Base-by-base conservation (phyloP, 2,329 filamentous ascomycete species). In the Colletotrichum sp. region DNA sequence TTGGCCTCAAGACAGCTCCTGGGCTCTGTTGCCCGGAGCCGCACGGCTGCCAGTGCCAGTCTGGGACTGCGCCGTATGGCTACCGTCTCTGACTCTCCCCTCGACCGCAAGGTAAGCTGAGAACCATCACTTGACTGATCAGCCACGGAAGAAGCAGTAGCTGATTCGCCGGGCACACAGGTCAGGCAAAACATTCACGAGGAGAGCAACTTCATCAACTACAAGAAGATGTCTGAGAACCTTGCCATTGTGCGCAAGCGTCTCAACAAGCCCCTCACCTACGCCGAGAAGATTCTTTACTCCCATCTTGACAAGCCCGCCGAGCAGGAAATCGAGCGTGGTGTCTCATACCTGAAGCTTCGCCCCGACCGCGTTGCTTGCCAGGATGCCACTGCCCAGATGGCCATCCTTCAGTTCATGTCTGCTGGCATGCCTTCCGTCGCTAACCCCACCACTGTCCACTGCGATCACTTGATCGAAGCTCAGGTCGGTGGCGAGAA, bases 331-430 rank as follows among this genome's bases (percentile, higher is more conserved):
- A 98, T 99, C 82, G 93, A 98, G 92, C 95, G 97, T 85, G 97
- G 97, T 83, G 92, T 92, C 82, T 98, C 96, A 76, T 98, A 99
- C 89, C 93, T 99, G 80, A 98, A 96, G 90, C 93, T 99, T 80
- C 95, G 97, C 80, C 97, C 97, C 74, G 97, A 99, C 85, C 95
- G 97, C 87, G 97, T 99, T 83, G 97, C 97, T 86, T 98, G 97
- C 91, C 97, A 99, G 91, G 97, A 99, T 92, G 97, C 97, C 84
- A 98, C 97, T 76, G 97, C 97, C 78, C 97, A 99, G 91, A 99
- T 99, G 97, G 97, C 97, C 79, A 98, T 99, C 80, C 91, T 99
- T 76, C 97, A 99, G 90, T 99, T 99, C 92, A 99, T 99, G 96
- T 98, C 95, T 71, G 96, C 97, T 77, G 96, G 96, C 85, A 96